These are phyloP conservation scores for Alternaria burnsii DNA, from an alignment of 2,329 filamentous ascomycete genomes.

Conservation along the genomic window DNA sequence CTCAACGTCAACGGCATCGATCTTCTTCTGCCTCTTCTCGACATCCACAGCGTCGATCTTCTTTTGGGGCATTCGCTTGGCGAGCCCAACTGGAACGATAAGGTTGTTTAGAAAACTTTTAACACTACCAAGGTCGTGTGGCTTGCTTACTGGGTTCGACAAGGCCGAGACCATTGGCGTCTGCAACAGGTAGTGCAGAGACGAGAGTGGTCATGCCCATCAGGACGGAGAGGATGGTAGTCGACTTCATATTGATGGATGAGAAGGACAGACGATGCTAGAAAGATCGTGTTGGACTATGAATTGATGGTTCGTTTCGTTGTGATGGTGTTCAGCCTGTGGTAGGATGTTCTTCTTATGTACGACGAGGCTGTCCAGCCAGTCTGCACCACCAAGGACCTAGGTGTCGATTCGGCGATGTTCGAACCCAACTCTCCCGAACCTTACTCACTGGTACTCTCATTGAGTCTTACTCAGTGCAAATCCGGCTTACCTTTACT, in stretches of 20 bases:
- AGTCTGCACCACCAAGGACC: not conserved
- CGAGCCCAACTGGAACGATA: not conserved
- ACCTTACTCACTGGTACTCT: not conserved
- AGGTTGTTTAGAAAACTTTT: not conserved
- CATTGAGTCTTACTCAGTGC: not conserved
- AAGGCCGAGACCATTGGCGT: not conserved
- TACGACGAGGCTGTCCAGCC: not conserved
- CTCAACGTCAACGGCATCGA: not conserved
- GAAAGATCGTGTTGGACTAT: not conserved
- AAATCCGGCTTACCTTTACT: not conserved
- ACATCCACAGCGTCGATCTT: not conserved
- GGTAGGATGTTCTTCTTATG: not conserved
- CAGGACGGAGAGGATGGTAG: not conserved
- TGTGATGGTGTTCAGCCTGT: not conserved
- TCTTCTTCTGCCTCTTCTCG: not conserved
- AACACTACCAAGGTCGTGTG: not conserved
- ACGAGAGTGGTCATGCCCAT: not conserved
- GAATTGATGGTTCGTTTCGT: not conserved
- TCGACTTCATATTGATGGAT: not conserved
- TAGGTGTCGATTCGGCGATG: not conserved
- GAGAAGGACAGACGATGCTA: not conserved
- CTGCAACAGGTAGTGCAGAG: not conserved
- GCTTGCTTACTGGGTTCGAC: not conserved
- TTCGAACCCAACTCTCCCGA: not conserved
- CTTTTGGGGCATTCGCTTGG: not conserved